These are phyloP conservation scores for Phanerochaete carnosa DNA, from an alignment of 768 basidiomycete genomes.

Conservation along the genomic window DNA sequence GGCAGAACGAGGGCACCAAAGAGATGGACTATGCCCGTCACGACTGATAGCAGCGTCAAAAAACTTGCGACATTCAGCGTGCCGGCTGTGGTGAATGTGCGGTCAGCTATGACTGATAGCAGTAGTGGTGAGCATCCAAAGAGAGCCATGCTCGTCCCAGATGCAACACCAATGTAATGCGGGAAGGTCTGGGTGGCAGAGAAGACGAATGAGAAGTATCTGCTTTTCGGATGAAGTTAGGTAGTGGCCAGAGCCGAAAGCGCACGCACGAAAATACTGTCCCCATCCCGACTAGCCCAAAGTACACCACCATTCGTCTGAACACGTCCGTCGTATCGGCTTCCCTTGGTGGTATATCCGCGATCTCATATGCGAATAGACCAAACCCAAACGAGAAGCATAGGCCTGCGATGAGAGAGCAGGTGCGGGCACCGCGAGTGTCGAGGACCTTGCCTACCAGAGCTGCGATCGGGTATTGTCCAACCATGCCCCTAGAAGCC, in stretches of 20 bases:
- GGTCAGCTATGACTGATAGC: constrained; percentile 61
- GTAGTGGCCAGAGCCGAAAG: neutral
- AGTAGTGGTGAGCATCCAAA: constrained; percentile 83
- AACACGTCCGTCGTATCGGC: constrained; percentile 43
- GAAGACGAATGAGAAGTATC: constrained; percentile 74
- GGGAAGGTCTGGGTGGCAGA: constrained; percentile 73
- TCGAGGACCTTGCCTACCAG: constrained; percentile 70
- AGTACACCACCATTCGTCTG: constrained; percentile 50
- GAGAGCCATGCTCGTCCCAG: constrained; percentile 65
- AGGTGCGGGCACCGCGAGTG: constrained; percentile 59
- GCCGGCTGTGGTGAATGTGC: constrained; percentile 44
- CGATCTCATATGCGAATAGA: constrained; percentile 58
- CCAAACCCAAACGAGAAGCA: constrained; percentile 62
- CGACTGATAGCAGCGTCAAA: constrained; percentile 52
- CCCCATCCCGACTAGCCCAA: constrained; percentile 62
- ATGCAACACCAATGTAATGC: constrained; percentile 57
- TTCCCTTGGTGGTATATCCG: constrained; percentile 36
- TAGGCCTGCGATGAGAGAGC: constrained; percentile 59
- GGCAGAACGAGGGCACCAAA: constrained; percentile 42
- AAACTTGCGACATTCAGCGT: constrained; percentile 44
- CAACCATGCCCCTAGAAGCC: constrained; percentile 69
- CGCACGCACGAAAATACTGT: constrained; percentile 67
- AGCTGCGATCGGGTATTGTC: constrained; percentile 76
- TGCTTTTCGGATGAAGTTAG: constrained; percentile 23
- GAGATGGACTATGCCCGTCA: constrained; percentile 51